Evolutionary conservation across 805 yeast genomes (phyloP), one percentile per base, ranked within the genome.

Genomic region (Metschnikowia matae): DNA sequence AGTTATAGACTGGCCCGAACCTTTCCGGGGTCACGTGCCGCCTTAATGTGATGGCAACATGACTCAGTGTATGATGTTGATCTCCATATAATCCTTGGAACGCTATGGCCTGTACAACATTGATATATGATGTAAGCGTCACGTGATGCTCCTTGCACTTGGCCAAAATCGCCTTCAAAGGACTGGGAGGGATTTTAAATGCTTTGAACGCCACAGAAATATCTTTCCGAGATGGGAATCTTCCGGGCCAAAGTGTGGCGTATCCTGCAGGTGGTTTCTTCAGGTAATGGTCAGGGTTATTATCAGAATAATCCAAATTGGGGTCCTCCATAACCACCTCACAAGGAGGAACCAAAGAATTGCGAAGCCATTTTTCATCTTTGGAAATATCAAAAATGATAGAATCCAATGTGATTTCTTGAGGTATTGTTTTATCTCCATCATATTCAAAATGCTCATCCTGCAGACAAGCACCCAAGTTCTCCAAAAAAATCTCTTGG

Each of bases 281-380:
- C 31, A 62, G 60, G 47, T 56, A 64, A 48, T 62, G 67, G 15
- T 56, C 35, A 1, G 62, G 61, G 45, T 66, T 65, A 5, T 62
- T 63, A 43, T 56, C 49, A 10, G 64, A 48, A 46, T 64, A 65
- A 45, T 68, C 73, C 8, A 62, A 20, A 4, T 56, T 57, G 33
- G 60, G 59, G 37, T 60, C 62, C 13, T 63, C 65, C 46, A 70
- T 51, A 40, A 60, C 62, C 43, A 55, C 47, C 40, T 72, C 77
- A 17, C 69, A 55, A 3, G 75, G 69, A 3, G 71, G 71, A 1
- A 73, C 72, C 29, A 72, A 57, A 1, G 70, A 63, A 43, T 65
- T 50, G n/a, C 49, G 55, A 13, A 70, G 21, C 40, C 36, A 45
- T 41, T 38, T 17, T n/a, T 37, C 31, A 48, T 70, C 75, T 1